Evolutionary conservation across 352 stramenopile species (phyloP).

Genomic region (Globisporangium viniferum): DNA sequence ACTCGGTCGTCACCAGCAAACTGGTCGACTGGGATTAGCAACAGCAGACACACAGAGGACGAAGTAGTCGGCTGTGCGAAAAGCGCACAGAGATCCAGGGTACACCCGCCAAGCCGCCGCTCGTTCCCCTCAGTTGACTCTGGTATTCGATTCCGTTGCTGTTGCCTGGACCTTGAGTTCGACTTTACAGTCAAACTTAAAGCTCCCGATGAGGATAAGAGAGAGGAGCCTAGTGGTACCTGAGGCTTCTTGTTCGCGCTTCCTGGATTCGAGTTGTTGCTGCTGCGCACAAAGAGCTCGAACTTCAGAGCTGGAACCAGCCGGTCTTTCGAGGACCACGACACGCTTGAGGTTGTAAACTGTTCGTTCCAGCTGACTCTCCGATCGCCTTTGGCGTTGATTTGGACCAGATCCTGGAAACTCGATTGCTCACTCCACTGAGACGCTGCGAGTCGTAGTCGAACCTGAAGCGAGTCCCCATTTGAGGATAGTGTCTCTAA

Average conservation of each 20-base stretch:
- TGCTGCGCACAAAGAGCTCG: neutral
- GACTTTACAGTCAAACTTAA: neutral
- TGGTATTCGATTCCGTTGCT: neutral
- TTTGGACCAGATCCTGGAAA: neutral
- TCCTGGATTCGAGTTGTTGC: neutral
- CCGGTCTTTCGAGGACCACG: constrained; percentile 13
- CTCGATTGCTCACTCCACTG: constrained; percentile 7
- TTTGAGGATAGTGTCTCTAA: neutral
- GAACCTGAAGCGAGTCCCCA: neutral
- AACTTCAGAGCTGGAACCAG: neutral
- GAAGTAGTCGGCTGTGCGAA: neutral
- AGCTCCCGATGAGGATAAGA: neutral
- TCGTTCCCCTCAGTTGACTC: neutral
- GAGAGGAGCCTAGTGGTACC: neutral
- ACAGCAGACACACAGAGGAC: neutral
- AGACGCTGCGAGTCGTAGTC: neutral
- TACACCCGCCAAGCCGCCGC: neutral
- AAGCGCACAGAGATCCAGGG: constrained; percentile 8
- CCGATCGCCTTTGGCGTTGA: neutral
- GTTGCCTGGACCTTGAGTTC: neutral
- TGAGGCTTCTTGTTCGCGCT: neutral
- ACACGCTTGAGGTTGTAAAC: constrained; percentile 1
- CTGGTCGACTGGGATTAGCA: constrained; percentile 3
- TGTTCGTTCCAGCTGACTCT: constrained; percentile 6
- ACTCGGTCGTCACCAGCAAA: neutral